Conservation (phyloP, 2,329 filamentous ascomycete genomes). For the Geosmithia putterillii region DNA sequence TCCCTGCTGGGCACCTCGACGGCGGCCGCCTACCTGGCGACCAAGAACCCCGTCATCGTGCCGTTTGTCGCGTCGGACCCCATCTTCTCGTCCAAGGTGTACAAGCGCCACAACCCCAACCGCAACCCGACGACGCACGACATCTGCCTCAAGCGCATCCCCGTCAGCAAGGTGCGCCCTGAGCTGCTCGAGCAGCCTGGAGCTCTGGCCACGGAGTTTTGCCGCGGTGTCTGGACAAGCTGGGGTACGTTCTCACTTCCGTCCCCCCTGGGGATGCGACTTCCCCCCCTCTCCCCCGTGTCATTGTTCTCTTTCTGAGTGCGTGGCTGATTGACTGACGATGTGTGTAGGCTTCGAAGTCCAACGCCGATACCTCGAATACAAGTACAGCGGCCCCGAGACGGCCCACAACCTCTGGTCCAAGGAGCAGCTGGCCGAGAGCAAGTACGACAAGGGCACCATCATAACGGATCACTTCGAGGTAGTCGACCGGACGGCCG, state of each 20-base stretch:
- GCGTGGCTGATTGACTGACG: neutral
- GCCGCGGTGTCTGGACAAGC: conserved; percentile 54
- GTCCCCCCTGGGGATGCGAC: neutral
- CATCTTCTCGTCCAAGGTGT: conserved; percentile 45
- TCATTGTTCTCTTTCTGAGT: neutral
- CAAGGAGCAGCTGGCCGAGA: conserved; percentile 36
- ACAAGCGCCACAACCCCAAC: conserved; percentile 47
- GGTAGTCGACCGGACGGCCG: conserved; percentile 50
- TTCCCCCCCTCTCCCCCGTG: neutral
- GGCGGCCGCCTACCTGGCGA: conserved; percentile 32
- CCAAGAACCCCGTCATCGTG: conserved; percentile 42
- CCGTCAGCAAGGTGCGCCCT: conserved; percentile 50
- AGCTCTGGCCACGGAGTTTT: conserved; percentile 50
- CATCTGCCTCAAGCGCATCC: conserved; percentile 49
- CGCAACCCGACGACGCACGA: conserved; percentile 53
- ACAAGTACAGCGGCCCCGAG: conserved; percentile 43
- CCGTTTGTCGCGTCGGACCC: conserved; percentile 47
- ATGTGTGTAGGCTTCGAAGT: conserved; percentile 35
- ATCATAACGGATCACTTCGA: conserved; percentile 61
- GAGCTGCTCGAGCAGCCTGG: conserved; percentile 49
- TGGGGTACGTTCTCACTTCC: conserved; percentile 34
- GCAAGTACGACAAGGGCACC: conserved; percentile 49
- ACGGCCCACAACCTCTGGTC: conserved; percentile 52
- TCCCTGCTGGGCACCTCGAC: conserved; percentile 35
- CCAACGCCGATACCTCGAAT: conserved; percentile 45